A percentile compares a stretch with the other conserved stretches of the same genome.
These are phyloP conservation scores for Austropuccinia psidii DNA, from an alignment of 1,284 basidiomycete species.

Conservation along the genomic window DNA sequence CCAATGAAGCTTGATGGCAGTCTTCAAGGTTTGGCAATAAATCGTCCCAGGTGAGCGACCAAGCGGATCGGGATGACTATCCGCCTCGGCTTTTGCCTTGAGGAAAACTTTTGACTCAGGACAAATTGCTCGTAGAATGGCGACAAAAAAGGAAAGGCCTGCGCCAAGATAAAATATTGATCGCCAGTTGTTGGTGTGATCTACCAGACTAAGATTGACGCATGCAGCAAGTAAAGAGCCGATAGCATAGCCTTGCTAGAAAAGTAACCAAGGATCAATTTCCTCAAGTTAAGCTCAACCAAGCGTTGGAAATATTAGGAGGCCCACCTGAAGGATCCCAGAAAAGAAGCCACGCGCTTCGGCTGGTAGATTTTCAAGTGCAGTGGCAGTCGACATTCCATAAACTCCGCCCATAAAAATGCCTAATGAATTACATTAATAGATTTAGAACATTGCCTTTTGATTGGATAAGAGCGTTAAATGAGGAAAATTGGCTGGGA, in stretches of 20 bases:
- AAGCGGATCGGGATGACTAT: constrained; percentile 43
- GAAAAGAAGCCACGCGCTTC: constrained; percentile 75
- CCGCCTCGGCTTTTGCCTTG: constrained; percentile 50
- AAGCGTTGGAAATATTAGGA: constrained; percentile 50
- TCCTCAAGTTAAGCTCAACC: constrained; percentile 56
- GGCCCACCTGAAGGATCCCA: constrained; percentile 76
- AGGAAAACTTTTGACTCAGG: constrained; percentile 75
- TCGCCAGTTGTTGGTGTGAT: constrained; percentile 49
- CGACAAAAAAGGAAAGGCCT: constrained; percentile 67
- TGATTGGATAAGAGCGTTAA: no score
- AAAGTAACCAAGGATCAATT: constrained; percentile 54
- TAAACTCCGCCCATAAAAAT: constrained; percentile 67
- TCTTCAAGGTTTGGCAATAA: constrained; percentile 49
- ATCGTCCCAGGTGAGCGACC: constrained; percentile 9
- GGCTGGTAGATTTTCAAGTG: constrained; percentile 81
- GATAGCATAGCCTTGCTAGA: constrained; percentile 40
- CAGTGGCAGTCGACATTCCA: constrained; percentile 53
- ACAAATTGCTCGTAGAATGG: constrained; percentile 60
- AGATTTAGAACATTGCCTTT: no score
- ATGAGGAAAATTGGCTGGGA: no score
- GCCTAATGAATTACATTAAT: no score
- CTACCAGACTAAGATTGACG: constrained; percentile 40
- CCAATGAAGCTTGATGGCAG: constrained; percentile 71
- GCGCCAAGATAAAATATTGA: constrained; percentile 54
- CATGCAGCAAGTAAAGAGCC: constrained; percentile 42